phyloP scores from a whole-genome alignment of 345 rosid species.

The Schrenkiella parvula region DNA sequence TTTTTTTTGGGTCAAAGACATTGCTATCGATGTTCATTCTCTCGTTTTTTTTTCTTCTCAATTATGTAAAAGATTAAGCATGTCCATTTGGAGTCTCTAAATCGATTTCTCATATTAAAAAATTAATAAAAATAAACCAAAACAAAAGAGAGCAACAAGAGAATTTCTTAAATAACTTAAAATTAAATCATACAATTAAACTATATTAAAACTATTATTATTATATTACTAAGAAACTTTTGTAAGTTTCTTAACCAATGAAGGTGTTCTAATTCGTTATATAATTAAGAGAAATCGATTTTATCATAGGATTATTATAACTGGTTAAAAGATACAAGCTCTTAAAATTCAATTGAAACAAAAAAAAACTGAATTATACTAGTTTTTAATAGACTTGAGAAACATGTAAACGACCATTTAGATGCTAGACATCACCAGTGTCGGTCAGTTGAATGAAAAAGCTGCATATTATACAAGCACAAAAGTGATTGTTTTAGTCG shows the following conservation, averaged over 20 bases:
- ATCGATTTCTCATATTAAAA: too few species aligned
- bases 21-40: background rate
- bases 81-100: too few species aligned
- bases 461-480: constrained; percentile 10
- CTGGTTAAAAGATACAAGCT: background rate
- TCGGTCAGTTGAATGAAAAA: constrained; percentile 12
- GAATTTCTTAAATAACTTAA: too few species aligned
- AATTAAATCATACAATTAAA: too few species aligned
- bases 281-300: background rate
- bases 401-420: background rate
- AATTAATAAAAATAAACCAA: too few species aligned
- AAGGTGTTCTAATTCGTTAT: background rate
- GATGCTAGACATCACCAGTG: background rate
- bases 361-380: background rate
- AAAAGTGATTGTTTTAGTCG: background rate
- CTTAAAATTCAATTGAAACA: background rate
- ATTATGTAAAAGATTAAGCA: background rate
- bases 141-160: too few species aligned
- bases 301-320: too few species aligned
- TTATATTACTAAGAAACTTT: too few species aligned
- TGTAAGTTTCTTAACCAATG: too few species aligned
- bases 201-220: too few species aligned
- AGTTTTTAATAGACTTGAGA: background rate
- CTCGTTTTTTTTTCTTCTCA: background rate
- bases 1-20: background rate